Conservation (phyloP, 148 eudicot species). For the Hydrangea macrophylla region DNA sequence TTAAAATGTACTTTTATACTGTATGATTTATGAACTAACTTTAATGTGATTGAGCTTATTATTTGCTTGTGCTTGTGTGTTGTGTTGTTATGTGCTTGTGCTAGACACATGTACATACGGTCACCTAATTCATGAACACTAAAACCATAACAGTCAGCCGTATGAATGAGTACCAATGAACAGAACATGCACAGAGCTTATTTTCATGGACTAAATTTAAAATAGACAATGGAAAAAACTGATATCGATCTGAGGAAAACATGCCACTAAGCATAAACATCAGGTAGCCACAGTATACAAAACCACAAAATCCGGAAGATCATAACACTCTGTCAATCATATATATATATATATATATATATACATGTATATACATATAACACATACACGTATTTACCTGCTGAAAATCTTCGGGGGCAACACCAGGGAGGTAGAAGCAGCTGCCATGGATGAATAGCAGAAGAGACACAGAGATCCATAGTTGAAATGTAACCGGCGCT, state of each 20-base stretch:
- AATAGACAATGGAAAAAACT: background rate
- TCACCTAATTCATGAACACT: background rate
- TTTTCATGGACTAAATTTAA: background rate
- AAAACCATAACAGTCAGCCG: background rate
- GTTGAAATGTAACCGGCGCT: slow-evolving; percentile 7
- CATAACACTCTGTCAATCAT: background rate
- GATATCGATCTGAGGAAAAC: background rate
- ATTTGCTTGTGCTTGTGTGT: no score
- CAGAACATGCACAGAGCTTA: background rate
- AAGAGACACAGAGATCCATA: slow-evolving; percentile 7
- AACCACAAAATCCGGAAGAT: background rate
- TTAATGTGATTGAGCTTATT: no score
- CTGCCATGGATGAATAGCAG: slow-evolving; percentile 11
- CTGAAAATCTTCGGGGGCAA: slow-evolving; percentile 35
- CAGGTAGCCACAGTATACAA: background rate
- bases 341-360: no score
- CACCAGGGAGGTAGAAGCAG: slow-evolving; percentile 37
- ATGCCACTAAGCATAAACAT: background rate
- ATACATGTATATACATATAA: background rate
- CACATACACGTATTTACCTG: slow-evolving; percentile 5
- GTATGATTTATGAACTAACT: no score
- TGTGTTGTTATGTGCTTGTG: no score
- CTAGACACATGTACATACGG: background rate
- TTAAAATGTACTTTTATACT: no score
- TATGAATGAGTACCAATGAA: background rate